Evolutionary conservation across 306 rosid species (phyloP), one percentile per base, ranked within the genome.

Genomic region (Albizia julibrissin): DNA sequence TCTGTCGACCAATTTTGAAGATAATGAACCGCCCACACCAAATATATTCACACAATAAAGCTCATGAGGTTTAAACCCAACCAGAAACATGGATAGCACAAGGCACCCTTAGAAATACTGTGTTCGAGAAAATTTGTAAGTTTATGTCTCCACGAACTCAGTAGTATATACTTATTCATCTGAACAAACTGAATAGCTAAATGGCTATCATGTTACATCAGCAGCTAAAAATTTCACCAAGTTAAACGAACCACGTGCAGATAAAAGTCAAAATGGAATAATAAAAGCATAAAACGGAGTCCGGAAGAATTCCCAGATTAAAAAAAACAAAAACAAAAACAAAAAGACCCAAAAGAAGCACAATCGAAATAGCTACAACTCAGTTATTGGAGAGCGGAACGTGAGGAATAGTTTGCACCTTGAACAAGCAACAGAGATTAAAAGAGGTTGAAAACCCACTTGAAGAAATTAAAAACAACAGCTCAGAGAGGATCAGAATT

Each of bases 371-470:
- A 31, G 61, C 66, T 8, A 56, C 0, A n/a, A 1, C 11, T 74
- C 29, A n/a, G 16, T 10, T 7, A 14, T 33, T 6, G 9, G 22
- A 54, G 50, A 40, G 13, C 13, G 15, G 47, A 75, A 75, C 49
- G 34, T 26, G 34, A 79, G 81, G 77, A 81, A 81, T 74, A 40
- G 56, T 65, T 56, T 72, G 75, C 75, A 44, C 10, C 46, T 54
- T 29, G 74, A 80, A 64, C 54, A 22, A 50, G 43, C 8, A 69
- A 50, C n/a, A 78, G 76, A 69, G 27, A 47, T 58, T 39, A 39
- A 47, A 8, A 2, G 39, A n/a, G 19, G 19, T 19, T 37, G 43
- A 33, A 72, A 1, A 21, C 5, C 1, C n/a, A 47, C 3, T 10
- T 8, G 2, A 14, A 50, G 61, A 59, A 9, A 77, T 16, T 52